Evolutionary conservation across 495 filamentous ascomycete species (phyloP).

Genomic region (Corynascus novoguineensis): DNA sequence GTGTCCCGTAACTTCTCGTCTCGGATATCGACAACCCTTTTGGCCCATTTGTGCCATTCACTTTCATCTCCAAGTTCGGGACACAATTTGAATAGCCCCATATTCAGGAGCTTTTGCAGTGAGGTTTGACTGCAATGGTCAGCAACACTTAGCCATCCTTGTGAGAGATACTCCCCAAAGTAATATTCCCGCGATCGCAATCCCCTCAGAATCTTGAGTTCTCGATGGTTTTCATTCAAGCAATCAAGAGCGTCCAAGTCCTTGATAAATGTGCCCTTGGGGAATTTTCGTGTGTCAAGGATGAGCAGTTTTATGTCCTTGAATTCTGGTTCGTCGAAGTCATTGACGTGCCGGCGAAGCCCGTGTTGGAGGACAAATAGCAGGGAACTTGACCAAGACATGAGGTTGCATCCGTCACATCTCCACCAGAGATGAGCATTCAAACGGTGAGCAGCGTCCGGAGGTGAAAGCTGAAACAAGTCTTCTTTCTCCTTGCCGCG

Average conservation of each 20-base stretch:
- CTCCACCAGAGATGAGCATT: not conserved
- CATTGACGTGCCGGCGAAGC: not conserved
- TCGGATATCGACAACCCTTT: too few species aligned
- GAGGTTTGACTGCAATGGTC: not conserved
- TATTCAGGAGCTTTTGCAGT: not conserved
- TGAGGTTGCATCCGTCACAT: not conserved
- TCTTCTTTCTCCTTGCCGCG: not conserved
- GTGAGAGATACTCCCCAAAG: not conserved
- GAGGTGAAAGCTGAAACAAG: not conserved
- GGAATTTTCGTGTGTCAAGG: not conserved
- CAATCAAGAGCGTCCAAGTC: not conserved
- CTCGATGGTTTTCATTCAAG: not conserved
- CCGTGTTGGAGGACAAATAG: not conserved
- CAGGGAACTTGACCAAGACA: not conserved
- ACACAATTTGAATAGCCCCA: not conserved
- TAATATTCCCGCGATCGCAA: too few species aligned
- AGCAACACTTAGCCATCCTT: not conserved
- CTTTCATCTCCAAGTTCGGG: too few species aligned
- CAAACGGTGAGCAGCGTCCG: not conserved
- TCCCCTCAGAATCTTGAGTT: not conserved
- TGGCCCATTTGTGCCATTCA: too few species aligned
- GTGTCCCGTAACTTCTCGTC: too few species aligned
- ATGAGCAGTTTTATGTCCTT: not conserved
- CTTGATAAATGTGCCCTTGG: not conserved
- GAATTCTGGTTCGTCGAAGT: not conserved